Evolutionary conservation across 2,329 filamentous ascomycete genomes (phyloP).

Genomic region (Colletotrichum lini): DNA sequence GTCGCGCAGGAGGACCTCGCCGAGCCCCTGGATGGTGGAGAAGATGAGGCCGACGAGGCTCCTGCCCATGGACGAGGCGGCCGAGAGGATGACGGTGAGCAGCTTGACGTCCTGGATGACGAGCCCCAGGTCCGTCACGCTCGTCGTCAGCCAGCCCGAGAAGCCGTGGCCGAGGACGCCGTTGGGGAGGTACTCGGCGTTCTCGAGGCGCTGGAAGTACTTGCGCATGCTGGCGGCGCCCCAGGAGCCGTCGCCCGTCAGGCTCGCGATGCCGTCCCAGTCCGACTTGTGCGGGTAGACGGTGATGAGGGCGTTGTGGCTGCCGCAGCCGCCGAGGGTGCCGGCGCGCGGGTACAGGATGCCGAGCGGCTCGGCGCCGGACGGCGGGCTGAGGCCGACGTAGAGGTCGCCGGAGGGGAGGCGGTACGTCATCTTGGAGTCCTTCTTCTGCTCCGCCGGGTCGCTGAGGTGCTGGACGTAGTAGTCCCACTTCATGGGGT

Average conservation of each 20-base stretch:
- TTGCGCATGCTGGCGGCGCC: constrained; percentile 69
- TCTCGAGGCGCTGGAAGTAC: constrained; percentile 71
- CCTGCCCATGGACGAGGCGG: constrained; percentile 50
- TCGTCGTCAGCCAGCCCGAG: constrained; percentile 64
- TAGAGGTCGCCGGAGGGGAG: constrained; percentile 54
- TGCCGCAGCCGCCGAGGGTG: constrained; percentile 65
- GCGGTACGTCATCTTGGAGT: constrained; percentile 68
- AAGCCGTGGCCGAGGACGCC: constrained; percentile 66
- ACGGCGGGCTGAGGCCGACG: constrained; percentile 56
- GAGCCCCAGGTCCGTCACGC: constrained; percentile 41
- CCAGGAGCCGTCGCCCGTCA: constrained; percentile 75
- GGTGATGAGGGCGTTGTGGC: constrained; percentile 73
- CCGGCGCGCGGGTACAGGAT: constrained; percentile 63
- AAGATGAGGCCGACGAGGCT: constrained; percentile 44
- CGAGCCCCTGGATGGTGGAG: constrained; percentile 47
- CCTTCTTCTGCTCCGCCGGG: constrained; percentile 52
- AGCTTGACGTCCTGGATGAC: constrained; percentile 50
- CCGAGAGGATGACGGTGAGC: constrained; percentile 48
- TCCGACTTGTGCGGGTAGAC: constrained; percentile 72
- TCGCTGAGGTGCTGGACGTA: constrained; percentile 44
- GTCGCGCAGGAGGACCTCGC: constrained; percentile 48
- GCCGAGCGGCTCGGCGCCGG: constrained; percentile 57
- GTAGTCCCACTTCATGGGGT: constrained; percentile 44
- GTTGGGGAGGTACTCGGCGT: constrained; percentile 65
- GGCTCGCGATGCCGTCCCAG: constrained; percentile 68